These are phyloP conservation scores for Pisolithus albus DNA, from an alignment of 768 basidiomycete species.

Conservation along the genomic window DNA sequence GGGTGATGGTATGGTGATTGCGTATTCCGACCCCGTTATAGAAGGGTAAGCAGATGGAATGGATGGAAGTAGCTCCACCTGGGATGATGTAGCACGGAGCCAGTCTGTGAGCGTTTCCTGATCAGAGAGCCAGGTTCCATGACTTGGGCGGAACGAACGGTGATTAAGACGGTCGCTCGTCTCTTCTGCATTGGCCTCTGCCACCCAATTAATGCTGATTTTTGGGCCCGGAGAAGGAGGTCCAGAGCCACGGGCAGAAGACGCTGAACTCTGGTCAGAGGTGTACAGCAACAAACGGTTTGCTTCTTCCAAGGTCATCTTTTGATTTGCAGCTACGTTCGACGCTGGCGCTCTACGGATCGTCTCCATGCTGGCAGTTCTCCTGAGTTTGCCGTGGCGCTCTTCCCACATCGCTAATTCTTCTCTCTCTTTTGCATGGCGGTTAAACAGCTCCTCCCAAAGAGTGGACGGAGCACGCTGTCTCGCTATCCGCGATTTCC, in stretches of 20 bases:
- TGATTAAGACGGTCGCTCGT: neutral
- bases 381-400: conserved; percentile 21
- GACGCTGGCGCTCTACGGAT: conserved; percentile 19
- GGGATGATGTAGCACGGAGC: conserved; percentile 2
- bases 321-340: conserved; percentile 11
- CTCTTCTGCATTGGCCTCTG: conserved; percentile 11
- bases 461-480: conserved; percentile 26
- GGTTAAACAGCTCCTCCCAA: conserved; percentile 58
- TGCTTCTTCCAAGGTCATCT: neutral
- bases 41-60: conserved; percentile 22
- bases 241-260: conserved; percentile 9
- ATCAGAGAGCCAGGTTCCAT: neutral
- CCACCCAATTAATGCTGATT: conserved; percentile 9
- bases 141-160: neutral
- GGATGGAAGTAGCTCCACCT: conserved; percentile 18
- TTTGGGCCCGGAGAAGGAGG: conserved; percentile 17
- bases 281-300: neutral
- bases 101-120: neutral
- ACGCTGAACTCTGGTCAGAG: neutral
- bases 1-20: conserved; percentile 17
- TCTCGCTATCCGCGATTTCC: conserved; percentile 15
- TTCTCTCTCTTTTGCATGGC: conserved; percentile 53
- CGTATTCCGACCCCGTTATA: conserved; percentile 17
- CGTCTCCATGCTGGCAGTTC: conserved; percentile 38
- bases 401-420: conserved; percentile 49